phyloP scores from a whole-genome alignment of 2,329 filamentous ascomycete genomes.

The Diaporthe capsici region DNA sequence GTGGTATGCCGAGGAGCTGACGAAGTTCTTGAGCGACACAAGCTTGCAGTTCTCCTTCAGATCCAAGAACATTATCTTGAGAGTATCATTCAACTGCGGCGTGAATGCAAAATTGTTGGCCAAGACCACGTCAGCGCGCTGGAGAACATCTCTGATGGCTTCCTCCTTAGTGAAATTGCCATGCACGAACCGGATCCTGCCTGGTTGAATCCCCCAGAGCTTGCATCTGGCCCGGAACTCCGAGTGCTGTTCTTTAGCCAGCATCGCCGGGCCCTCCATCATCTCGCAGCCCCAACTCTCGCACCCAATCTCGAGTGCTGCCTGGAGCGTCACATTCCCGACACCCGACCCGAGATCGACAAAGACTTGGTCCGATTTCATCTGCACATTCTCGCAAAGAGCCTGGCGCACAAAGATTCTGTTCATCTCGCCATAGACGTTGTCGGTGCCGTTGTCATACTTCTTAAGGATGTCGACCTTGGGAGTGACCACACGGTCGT shows the following conservation, averaged over 20 bases:
- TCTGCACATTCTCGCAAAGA: conserved; percentile 79
- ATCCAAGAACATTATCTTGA: conserved; percentile 93
- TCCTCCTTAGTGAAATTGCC: conserved; percentile 87
- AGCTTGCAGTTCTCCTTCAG: conserved; percentile 92
- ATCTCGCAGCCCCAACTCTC: conserved; percentile 97
- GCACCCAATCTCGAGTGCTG: conserved; percentile 92
- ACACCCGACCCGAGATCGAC: conserved; percentile 96
- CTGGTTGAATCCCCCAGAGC: conserved; percentile 89
- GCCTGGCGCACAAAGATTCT: conserved; percentile 88
- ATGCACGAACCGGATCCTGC: conserved; percentile 82
- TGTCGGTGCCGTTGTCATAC: conserved; percentile 92
- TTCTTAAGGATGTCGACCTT: conserved; percentile 85
- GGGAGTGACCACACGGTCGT: conserved; percentile 92
- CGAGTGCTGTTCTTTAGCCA: conserved; percentile 83
- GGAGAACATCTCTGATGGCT: conserved; percentile 79
- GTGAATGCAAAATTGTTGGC: conserved; percentile 99
- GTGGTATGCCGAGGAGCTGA: conserved; percentile 80
- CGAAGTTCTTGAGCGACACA: conserved; percentile 93
- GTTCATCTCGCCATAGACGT: conserved; percentile 94
- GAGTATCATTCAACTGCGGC: conserved; percentile 84
- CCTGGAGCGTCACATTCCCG: conserved; percentile 94
- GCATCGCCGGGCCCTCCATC: conserved; percentile 89
- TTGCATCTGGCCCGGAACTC: conserved; percentile 90
- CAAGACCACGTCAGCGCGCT: conserved; percentile 92
- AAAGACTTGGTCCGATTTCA: conserved; percentile 89